phyloP scores from a whole-genome alignment of 495 filamentous ascomycete species.

The Ascodesmis nigricans region DNA sequence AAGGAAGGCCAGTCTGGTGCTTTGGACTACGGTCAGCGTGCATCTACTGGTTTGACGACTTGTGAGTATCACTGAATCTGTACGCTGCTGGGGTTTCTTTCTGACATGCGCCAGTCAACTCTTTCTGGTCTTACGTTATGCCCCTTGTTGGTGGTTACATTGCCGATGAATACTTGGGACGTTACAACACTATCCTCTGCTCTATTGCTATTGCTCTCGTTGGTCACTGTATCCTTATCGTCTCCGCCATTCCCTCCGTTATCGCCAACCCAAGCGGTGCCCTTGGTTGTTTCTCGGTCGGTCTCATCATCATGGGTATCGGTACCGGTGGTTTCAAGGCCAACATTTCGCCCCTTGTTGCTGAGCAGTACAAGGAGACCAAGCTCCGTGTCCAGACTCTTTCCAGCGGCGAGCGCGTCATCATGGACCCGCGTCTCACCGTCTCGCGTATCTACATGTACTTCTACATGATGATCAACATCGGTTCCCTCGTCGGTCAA shows the following conservation, averaged over 20 bases:
- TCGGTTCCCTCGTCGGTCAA: conserved; percentile 34
- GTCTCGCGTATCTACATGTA: conserved; percentile 33
- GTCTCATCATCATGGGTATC: conserved; percentile 37
- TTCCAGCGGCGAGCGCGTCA: conserved; percentile 35
- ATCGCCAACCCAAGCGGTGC: conserved; percentile 30
- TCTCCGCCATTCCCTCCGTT: conserved; percentile 36
- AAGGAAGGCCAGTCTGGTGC: conserved; percentile 34
- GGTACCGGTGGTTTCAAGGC: conserved; percentile 42
- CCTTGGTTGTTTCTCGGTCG: conserved; percentile 35
- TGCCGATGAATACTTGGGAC: conserved; percentile 46
- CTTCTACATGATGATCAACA: conserved; percentile 47
- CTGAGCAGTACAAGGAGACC: conserved; percentile 28
- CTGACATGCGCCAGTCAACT: conserved; percentile 28
- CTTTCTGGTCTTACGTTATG: conserved; percentile 48
- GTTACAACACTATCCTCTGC: conserved; percentile 40
- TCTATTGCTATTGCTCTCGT: conserved; percentile 34
- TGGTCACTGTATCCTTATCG: conserved; percentile 40
- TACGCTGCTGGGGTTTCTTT: too few relatives aligned
- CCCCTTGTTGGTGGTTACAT: conserved; percentile 37
- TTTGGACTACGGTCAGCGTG: conserved; percentile 39
- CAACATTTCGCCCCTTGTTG: conserved; percentile 36
- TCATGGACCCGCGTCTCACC: conserved; percentile 43
- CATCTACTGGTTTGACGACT: conserved; percentile 40
- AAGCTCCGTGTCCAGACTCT: not conserved
- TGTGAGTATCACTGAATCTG: conserved; percentile 1